Evolutionary conservation across 1,139 yeast genomes (phyloP).

Genomic region (Groenewaldozyma auringiensis): DNA sequence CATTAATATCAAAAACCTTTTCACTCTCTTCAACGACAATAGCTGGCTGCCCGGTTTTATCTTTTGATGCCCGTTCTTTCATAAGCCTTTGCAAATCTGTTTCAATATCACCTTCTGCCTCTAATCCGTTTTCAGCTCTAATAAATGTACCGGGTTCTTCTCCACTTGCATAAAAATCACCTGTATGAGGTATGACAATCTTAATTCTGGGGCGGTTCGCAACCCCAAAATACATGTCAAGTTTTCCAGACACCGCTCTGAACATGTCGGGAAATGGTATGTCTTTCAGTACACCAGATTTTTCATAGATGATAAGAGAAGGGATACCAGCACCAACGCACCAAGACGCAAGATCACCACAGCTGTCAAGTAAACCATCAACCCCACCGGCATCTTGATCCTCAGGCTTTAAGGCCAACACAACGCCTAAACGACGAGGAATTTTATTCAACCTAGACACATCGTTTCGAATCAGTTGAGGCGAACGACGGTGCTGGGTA

Average conservation of each 20-base stretch:
- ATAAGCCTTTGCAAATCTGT: not conserved
- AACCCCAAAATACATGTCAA: constrained; percentile 69
- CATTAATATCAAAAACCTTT: constrained; percentile 14
- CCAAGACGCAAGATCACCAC: constrained; percentile 82
- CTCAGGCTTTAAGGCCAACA: constrained; percentile 61
- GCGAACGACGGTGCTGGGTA: constrained; percentile 76
- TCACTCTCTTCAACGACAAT: not conserved
- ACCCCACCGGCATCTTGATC: constrained; percentile 90
- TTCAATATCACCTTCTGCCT: not conserved
- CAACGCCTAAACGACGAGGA: constrained; percentile 69
- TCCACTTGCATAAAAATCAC: constrained; percentile 15
- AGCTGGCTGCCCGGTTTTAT: not conserved
- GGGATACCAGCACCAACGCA: constrained; percentile 76
- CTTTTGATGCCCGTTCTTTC: not conserved
- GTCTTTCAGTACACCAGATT: constrained; percentile 57
- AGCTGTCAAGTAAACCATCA: constrained; percentile 70
- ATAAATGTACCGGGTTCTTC: not conserved
- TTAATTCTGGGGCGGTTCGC: constrained; percentile 53
- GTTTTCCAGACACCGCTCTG: constrained; percentile 50
- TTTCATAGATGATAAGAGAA: constrained; percentile 68
- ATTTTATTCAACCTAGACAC: constrained; percentile 62
- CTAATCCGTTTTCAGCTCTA: constrained; percentile 1
- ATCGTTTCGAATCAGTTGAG: constrained; percentile 80
- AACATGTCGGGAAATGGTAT: constrained; percentile 44
- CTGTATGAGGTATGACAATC: constrained; percentile 15